phyloP scores from a whole-genome alignment of 495 filamentous ascomycete species.

The Penicillium verhagenii region DNA sequence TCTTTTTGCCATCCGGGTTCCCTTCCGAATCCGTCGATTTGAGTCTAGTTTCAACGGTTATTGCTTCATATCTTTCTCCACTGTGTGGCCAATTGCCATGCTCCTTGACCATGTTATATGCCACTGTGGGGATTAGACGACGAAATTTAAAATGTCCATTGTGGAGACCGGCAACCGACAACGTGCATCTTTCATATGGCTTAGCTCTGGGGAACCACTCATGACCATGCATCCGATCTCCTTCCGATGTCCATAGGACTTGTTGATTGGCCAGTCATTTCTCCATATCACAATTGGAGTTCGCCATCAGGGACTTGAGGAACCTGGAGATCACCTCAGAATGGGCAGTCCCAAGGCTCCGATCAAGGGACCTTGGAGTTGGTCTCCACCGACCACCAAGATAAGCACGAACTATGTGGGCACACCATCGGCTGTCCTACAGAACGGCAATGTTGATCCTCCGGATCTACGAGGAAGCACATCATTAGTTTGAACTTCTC shows the following conservation, averaged over 20 bases:
- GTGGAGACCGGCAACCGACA: neutral
- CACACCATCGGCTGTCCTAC: neutral
- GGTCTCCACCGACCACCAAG: neutral
- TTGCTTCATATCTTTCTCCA: neutral
- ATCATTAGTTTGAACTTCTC: neutral
- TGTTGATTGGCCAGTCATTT: neutral
- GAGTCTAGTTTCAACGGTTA: neutral
- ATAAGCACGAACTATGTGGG: neutral
- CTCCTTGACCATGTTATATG: neutral
- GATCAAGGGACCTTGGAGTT: neutral
- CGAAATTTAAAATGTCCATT: conserved; percentile 4
- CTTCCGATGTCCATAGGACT: no score
- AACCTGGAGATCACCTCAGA: neutral
- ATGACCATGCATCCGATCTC: neutral
- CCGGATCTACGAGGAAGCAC: neutral
- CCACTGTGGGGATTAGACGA: neutral
- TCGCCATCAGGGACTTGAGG: neutral
- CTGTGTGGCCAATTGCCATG: neutral
- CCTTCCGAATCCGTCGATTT: neutral
- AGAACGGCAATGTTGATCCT: neutral
- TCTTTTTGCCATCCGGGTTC: neutral
- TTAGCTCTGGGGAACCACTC: neutral
- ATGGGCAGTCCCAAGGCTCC: conserved; percentile 4
- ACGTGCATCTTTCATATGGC: neutral
- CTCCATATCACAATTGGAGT: neutral